These are phyloP conservation scores for Lactifluus hygrophoroides DNA, from an alignment of 768 basidiomycete genomes.

Conservation along the genomic window DNA sequence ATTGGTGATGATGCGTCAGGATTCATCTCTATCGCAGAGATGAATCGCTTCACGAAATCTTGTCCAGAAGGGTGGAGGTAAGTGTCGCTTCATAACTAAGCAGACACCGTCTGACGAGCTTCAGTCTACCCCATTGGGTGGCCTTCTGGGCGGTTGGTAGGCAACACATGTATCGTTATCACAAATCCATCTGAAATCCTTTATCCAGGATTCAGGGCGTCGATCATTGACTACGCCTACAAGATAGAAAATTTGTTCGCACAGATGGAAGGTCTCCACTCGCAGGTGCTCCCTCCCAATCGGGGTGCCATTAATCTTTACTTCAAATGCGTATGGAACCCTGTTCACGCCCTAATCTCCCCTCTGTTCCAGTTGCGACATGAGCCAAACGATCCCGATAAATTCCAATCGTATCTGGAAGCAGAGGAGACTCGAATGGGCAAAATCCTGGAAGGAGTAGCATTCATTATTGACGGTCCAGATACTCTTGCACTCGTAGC, in stretches of 20 bases:
- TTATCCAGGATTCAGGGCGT: conserved; percentile 1
- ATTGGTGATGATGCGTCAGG: no score
- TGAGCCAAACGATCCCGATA: background rate
- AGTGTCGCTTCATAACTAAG: background rate
- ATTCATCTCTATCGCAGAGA: conserved; percentile 24
- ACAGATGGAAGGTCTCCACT: conserved; percentile 12
- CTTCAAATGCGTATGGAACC: background rate
- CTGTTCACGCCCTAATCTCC: conserved; percentile 7
- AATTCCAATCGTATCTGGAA: conserved; percentile 21
- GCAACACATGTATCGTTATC: background rate
- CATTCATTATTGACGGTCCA: conserved; percentile 24
- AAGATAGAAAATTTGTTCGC: conserved; percentile 14
- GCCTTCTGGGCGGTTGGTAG: conserved; percentile 26
- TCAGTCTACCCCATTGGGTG: conserved; percentile 27
- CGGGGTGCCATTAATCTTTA: background rate
- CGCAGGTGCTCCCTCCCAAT: conserved; percentile 8
- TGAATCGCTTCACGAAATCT: conserved; percentile 1
- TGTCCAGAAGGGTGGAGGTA: conserved; percentile 26
- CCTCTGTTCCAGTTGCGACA: background rate
- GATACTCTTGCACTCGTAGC: conserved; percentile 25
- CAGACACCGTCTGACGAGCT: background rate
- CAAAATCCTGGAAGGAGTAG: conserved; percentile 22
- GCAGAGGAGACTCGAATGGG: conserved; percentile 24
- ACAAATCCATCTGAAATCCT: no score
- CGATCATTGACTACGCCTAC: conserved; percentile 11